These are phyloP conservation scores for Camellia oleifera DNA, from an alignment of 179 eudicot genomes.

Conservation along the genomic window DNA sequence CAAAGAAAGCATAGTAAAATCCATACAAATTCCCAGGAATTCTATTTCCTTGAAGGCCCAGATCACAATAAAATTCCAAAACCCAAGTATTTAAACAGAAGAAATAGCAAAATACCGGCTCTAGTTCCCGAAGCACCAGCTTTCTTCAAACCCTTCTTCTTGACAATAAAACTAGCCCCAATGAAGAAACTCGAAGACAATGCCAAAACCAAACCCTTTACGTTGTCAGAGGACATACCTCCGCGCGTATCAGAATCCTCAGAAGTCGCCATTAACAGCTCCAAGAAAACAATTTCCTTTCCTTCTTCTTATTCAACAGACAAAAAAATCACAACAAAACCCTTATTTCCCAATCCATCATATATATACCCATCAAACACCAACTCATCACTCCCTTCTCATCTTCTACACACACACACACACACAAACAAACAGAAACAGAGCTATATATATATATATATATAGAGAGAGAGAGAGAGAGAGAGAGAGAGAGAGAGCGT, in stretches of 20 bases:
- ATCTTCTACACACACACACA: neutral
- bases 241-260: slow-evolving; percentile 24
- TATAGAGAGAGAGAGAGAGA: too few relatives aligned
- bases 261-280: slow-evolving; percentile 5
- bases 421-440: too few relatives aligned
- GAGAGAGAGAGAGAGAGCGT: too few relatives aligned
- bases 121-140: slow-evolving; percentile 70
- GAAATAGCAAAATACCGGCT: slow-evolving; percentile 41
- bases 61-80: neutral
- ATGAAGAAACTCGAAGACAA: slow-evolving; percentile 67
- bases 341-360: neutral
- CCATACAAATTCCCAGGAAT: neutral
- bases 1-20: neutral
- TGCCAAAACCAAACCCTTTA: slow-evolving; percentile 64
- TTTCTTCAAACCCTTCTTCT: slow-evolving; percentile 73
- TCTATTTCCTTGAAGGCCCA: neutral
- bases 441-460: too few relatives aligned
- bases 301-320: neutral
- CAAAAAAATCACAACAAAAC: neutral
- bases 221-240: slow-evolving; percentile 70
- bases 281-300: neutral
- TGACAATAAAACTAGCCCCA: slow-evolving; percentile 72
- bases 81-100: neutral
- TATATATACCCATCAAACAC: neutral
- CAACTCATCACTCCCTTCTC: neutral